Conservation (phyloP, 768 basidiomycete species). For the Auriscalpium orientale region DNA sequence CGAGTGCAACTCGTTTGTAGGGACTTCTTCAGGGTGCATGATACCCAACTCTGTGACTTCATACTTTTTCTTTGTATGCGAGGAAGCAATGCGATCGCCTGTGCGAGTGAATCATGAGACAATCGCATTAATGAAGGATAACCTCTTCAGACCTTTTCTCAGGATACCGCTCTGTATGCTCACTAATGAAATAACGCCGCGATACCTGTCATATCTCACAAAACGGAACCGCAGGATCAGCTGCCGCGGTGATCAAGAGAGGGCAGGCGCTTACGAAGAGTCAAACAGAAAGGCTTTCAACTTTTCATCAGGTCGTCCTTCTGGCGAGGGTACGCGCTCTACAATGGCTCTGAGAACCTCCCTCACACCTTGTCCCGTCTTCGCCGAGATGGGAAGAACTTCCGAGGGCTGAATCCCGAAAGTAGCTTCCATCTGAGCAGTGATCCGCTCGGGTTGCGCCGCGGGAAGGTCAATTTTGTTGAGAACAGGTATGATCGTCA, state of each 20-base stretch:
- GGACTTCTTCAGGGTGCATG: constrained; percentile 84
- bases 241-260: neutral
- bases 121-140: neutral
- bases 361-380: constrained; percentile 82
- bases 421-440: constrained; percentile 72
- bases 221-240: constrained; percentile 9
- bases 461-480: constrained; percentile 98
- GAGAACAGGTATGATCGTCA: constrained; percentile 82
- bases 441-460: constrained; percentile 74
- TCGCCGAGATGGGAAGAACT: constrained; percentile 82
- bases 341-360: constrained; percentile 73
- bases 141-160: constrained; percentile 54
- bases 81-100: constrained; percentile 90
- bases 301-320: constrained; percentile 40
- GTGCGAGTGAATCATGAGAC: neutral
- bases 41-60: constrained; percentile 85
- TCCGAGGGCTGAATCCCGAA: constrained; percentile 73
- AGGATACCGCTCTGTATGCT: constrained; percentile 75
- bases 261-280: constrained; percentile 55
- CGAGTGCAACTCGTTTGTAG: constrained; percentile 55
- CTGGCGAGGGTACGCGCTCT: constrained; percentile 77
- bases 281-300: constrained; percentile 90
- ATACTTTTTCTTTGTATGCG: constrained; percentile 79
- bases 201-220: constrained; percentile 83
- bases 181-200: constrained; percentile 91